Percentiles rank a stretch among this genome's conserved stretches.
Evolutionary conservation across 352 stramenopile genomes (phyloP).

Genomic region (Globisporangium ultimum): DNA sequence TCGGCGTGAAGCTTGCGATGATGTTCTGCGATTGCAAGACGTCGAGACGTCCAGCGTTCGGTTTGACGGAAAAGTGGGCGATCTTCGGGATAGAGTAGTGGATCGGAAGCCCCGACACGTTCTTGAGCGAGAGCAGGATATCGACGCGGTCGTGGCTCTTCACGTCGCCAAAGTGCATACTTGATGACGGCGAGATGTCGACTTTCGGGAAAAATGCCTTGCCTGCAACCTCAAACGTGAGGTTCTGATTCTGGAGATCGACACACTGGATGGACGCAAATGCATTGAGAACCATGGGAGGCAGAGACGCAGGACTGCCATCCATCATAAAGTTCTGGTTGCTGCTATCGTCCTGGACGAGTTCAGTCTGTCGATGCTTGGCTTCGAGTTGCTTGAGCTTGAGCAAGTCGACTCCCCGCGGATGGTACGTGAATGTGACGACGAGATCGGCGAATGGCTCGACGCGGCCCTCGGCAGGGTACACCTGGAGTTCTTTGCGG

Average conservation of each 20-base stretch:
- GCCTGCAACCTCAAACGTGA: slow-evolving; percentile 73
- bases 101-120: slow-evolving; percentile 62
- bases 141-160: slow-evolving; percentile 75
- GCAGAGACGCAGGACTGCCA: slow-evolving; percentile 10
- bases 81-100: slow-evolving; percentile 59
- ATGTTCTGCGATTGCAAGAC: slow-evolving; percentile 87
- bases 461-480: slow-evolving; percentile 49
- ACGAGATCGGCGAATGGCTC: slow-evolving; percentile 50
- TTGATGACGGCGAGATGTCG: slow-evolving; percentile 30
- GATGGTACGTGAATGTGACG: slow-evolving; percentile 51
- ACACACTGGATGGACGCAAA: slow-evolving; percentile 76
- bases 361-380: slow-evolving; percentile 10
- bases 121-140: slow-evolving; percentile 84
- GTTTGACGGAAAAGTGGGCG: slow-evolving; percentile 78
- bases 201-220: slow-evolving; percentile 55
- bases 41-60: slow-evolving; percentile 65
- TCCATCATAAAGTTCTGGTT: slow-evolving; percentile 6
- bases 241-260: slow-evolving; percentile 61
- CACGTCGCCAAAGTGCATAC: slow-evolving; percentile 84
- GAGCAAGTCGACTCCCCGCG: slow-evolving; percentile 30
- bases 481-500: slow-evolving; percentile 64
- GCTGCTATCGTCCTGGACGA: slow-evolving; percentile 12
- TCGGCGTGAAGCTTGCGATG: slow-evolving; percentile 86
- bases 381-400: slow-evolving; percentile 24
- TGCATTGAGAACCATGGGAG: slow-evolving; percentile 36